Conservation (phyloP, 2,329 filamentous ascomycete genomes). For the Neofusicoccum parvum region DNA sequence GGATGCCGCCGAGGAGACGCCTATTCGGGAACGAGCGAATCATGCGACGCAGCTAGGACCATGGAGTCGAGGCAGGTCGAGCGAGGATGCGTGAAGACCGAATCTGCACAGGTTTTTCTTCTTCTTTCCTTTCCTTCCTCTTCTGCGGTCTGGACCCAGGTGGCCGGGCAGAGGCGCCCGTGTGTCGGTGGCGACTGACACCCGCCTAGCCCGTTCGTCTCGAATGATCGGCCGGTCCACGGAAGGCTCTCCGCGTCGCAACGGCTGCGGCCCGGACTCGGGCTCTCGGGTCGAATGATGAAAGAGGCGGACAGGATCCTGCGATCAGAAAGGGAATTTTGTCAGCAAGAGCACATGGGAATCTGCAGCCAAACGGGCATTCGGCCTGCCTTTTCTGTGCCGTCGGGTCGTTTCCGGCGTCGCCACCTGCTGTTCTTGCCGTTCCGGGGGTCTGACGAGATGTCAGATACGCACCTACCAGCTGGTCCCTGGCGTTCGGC, state of each 20-base stretch:
- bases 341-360: neutral
- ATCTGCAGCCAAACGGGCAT: neutral
- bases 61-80: neutral
- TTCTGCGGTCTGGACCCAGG: neutral
- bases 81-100: neutral
- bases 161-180: neutral
- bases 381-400: neutral
- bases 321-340: neutral
- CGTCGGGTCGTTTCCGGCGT: neutral
- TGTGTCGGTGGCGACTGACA: neutral
- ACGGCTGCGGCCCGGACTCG: conserved; percentile 15
- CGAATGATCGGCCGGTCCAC: neutral
- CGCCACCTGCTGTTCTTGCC: neutral
- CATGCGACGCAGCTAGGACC: neutral
- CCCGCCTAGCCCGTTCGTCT: too few relatives aligned
- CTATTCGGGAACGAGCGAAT: neutral
- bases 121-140: neutral
- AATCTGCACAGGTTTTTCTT: neutral
- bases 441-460: neutral
- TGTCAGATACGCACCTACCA: neutral
- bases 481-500: neutral
- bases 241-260: conserved; percentile 7
- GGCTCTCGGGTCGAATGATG: neutral
- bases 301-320: neutral
- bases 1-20: neutral